A percentile compares a stretch with the other conserved stretches of the same genome.
Conservation (phyloP, 148 eudicot genomes). For the Nepenthes gracilis region DNA sequence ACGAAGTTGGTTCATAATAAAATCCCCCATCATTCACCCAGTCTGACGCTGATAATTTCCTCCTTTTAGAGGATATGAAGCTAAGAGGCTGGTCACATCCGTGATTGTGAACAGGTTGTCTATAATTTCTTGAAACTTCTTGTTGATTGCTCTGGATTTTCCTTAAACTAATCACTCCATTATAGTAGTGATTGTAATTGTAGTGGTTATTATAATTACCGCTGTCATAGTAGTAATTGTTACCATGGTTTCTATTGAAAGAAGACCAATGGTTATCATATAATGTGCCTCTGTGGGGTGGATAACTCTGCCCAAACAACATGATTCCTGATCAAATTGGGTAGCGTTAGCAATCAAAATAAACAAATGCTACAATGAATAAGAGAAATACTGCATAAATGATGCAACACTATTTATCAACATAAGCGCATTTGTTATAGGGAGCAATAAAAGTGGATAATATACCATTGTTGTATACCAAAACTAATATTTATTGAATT, state of each 20-base stretch:
- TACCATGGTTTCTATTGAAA: not conserved
- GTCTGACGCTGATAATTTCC: slow-evolving; percentile 27
- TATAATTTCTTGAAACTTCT: not conserved
- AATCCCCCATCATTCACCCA: slow-evolving; percentile 22
- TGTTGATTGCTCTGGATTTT: not conserved
- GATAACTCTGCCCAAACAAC: not conserved
- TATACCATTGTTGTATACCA: no score
- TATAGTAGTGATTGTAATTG: not conserved
- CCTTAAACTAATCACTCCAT: not conserved
- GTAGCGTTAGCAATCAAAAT: not conserved
- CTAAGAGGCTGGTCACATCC: not conserved
- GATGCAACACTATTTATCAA: no score
- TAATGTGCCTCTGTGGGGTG: not conserved
- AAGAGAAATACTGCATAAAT: no score
- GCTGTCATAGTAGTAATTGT: not conserved
- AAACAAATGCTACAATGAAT: not conserved
- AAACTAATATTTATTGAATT: no score
- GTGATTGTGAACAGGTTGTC: not conserved
- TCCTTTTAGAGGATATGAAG: not conserved
- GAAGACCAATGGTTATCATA: not conserved
- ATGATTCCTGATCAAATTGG: not conserved
- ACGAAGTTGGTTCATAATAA: slow-evolving; percentile 21
- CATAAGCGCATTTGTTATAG: no score
- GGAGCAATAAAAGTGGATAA: no score
- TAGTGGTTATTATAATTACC: not conserved